phyloP scores from a whole-genome alignment of 441 rosid species.

The Erodium texanum region DNA sequence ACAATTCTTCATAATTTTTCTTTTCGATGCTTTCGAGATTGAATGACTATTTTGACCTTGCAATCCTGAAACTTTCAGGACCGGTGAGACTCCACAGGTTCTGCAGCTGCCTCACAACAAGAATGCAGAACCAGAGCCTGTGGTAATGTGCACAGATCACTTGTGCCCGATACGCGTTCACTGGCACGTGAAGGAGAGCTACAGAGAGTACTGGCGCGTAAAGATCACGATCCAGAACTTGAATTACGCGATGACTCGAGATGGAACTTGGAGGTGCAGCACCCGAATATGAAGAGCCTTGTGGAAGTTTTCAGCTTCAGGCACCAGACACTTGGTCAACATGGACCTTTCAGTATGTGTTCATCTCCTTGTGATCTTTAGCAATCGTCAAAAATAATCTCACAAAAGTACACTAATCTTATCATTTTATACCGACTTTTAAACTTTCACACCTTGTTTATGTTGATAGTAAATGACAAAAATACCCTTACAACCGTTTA shows the following conservation, averaged over 20 bases:
- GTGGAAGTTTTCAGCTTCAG: conserved; percentile 68
- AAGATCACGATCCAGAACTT: conserved; percentile 58
- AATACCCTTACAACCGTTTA: too few species aligned
- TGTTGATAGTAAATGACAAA: too few species aligned
- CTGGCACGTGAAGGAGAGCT: conserved; percentile 84
- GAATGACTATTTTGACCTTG: too few species aligned
- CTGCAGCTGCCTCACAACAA: conserved; percentile 37
- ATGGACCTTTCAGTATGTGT: conserved; percentile 34
- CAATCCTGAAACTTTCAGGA: conserved; percentile 18
- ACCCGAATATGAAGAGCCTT: conserved; percentile 56
- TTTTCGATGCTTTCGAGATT: too few species aligned
- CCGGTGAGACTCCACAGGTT: conserved; percentile 34
- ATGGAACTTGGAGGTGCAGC: conserved; percentile 77
- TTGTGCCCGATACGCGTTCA: conserved; percentile 76
- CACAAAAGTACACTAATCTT: too few species aligned
- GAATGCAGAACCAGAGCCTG: conserved; percentile 23
- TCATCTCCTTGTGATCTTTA: too few species aligned
- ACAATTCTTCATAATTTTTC: background rate
- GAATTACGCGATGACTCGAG: conserved; percentile 40
- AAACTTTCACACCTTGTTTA: too few species aligned
- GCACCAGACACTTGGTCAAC: conserved; percentile 44
- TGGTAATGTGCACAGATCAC: conserved; percentile 52
- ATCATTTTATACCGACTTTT: too few species aligned
- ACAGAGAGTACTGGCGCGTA: conserved; percentile 67
- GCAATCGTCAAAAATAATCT: too few species aligned